Conservation (phyloP, 805 yeast species). For the Nakazawaea holstii region DNA sequence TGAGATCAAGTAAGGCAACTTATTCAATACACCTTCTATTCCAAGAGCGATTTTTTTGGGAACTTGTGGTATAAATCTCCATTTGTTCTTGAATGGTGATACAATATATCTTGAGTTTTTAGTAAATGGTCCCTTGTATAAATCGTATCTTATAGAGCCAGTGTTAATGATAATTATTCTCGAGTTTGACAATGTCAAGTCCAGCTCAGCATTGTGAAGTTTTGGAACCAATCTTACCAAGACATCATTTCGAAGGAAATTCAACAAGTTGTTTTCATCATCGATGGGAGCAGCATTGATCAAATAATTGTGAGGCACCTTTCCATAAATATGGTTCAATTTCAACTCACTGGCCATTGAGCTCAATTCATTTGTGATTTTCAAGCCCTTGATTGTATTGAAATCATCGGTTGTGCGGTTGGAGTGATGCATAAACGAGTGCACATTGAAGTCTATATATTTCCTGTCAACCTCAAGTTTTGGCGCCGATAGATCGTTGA, state of each 20-base stretch:
- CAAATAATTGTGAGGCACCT: conserved; percentile 61
- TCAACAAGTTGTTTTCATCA: conserved; percentile 49
- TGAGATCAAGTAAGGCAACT: conserved; percentile 37
- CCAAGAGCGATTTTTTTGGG: conserved; percentile 52
- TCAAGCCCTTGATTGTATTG: conserved; percentile 50
- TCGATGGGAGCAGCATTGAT: conserved; percentile 60
- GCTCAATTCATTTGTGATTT: conserved; percentile 39
- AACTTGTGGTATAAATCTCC: conserved; percentile 60
- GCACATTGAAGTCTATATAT: conserved; percentile 77
- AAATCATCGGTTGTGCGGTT: conserved; percentile 29
- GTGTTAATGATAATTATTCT: conserved; percentile 71
- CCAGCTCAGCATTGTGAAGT: conserved; percentile 19
- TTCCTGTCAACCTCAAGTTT: conserved; percentile 40
- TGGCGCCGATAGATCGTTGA: conserved; percentile 28
- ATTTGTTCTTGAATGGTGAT: conserved; percentile 77
- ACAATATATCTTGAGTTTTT: conserved; percentile 74
- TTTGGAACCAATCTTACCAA: conserved; percentile 34
- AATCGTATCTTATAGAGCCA: conserved; percentile 83
- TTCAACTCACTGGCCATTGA: conserved; percentile 40
- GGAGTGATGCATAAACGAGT: conserved; percentile 66
- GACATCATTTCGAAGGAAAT: conserved; percentile 52
- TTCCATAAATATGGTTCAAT: conserved; percentile 54
- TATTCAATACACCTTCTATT: conserved; percentile 54
- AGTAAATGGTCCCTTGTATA: conserved; percentile 81
- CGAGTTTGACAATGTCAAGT: conserved; percentile 20